phyloP scores from a whole-genome alignment of 129 eudicot genomes.

The Gnaphalium uliginosum region DNA sequence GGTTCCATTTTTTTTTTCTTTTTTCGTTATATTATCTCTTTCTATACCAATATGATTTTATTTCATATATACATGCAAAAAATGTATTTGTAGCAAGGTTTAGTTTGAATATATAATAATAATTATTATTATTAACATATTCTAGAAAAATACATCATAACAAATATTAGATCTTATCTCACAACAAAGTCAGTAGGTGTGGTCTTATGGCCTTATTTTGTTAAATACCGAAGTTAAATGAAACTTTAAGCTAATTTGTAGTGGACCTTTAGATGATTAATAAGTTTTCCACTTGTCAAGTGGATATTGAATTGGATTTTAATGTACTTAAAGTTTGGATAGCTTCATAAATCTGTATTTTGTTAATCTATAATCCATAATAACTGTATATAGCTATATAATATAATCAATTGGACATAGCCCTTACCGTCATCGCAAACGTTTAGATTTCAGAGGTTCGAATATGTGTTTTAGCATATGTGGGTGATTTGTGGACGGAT shows the following conservation, averaged over 20 bases:
- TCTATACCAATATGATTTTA: no score
- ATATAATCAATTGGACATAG: no score
- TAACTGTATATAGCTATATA: not conserved
- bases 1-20: not conserved
- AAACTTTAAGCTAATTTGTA: not conserved
- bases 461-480: no score
- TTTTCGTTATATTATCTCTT: no score
- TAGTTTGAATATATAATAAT: no score
- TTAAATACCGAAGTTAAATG: slow-evolving; percentile 22
- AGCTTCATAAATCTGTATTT: slow-evolving; percentile 2
- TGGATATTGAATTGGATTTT: not conserved
- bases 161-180: not conserved
- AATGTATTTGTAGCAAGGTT: no score
- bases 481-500: no score
- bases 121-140: no score
- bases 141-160: not conserved
- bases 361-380: no score
- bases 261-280: slow-evolving; percentile 18
- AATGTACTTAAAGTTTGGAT: slow-evolving; percentile 3
- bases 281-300: slow-evolving; percentile 24
- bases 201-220: not conserved
- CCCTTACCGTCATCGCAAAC: no score
- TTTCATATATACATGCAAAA: no score
- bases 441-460: no score
- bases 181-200: slow-evolving; percentile 22